phyloP scores from a whole-genome alignment of 257 asterid species.

The Nicotiana undulata region DNA sequence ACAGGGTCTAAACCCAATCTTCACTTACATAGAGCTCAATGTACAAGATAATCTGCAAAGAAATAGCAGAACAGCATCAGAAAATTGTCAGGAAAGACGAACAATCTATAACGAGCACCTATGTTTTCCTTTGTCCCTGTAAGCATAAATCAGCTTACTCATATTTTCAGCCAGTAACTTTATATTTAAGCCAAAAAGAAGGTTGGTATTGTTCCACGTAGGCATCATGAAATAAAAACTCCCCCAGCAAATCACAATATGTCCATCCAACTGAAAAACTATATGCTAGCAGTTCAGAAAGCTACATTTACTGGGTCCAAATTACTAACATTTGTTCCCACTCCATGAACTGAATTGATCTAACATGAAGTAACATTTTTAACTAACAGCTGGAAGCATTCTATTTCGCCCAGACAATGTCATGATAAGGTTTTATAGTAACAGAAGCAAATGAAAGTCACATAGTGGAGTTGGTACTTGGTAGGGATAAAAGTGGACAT shows the following conservation, averaged over 20 bases:
- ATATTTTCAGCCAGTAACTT: background rate
- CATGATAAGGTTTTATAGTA: background rate
- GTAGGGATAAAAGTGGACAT: background rate
- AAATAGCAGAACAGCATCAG: background rate
- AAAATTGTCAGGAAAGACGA: background rate
- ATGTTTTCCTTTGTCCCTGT: background rate
- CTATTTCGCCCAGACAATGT: background rate
- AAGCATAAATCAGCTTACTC: background rate
- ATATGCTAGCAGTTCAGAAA: background rate
- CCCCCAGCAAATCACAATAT: background rate
- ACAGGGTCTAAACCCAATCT: background rate
- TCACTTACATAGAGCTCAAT: conserved; percentile 74
- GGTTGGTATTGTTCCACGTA: background rate
- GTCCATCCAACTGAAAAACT: background rate
- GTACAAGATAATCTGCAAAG: conserved; percentile 67
- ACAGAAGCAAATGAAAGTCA: background rate
- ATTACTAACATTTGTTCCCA: background rate
- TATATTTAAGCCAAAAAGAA: background rate
- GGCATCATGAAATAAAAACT: background rate
- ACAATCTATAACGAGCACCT: background rate
- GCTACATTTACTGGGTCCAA: background rate
- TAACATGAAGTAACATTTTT: background rate
- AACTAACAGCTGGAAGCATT: background rate
- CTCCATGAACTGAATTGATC: background rate
- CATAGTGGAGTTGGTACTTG: background rate